Percentiles rank a stretch among this genome's conserved stretches.
phyloP scores from a whole-genome alignment of 306 rosid species.

The Lathyrus aphaca region DNA sequence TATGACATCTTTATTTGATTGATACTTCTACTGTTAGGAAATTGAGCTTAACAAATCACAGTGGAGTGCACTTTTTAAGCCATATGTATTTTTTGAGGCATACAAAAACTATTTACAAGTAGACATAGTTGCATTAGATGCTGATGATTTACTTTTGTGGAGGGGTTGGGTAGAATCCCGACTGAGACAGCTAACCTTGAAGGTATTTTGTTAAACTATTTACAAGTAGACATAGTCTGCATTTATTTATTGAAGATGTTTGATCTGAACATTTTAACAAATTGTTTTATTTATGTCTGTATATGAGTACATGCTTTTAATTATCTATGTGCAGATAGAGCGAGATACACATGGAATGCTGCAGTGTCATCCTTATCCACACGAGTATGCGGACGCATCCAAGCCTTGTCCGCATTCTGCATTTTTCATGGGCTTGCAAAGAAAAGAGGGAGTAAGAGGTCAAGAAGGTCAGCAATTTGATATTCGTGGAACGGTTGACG shows the following conservation, averaged over 20 bases:
- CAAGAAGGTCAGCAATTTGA: slow-evolving; percentile 97
- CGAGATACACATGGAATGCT: slow-evolving; percentile 90
- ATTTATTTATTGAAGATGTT: slow-evolving; percentile 22
- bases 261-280: slow-evolving; percentile 21
- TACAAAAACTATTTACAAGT: slow-evolving; percentile 96
- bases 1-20: slow-evolving; percentile 33
- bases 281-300: not conserved
- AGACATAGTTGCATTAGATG: slow-evolving; percentile 78
- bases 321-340: slow-evolving; percentile 74
- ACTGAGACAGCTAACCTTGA: slow-evolving; percentile 64
- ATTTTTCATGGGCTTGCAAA: slow-evolving; percentile 97
- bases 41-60: slow-evolving; percentile 82
- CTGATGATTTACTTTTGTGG: slow-evolving; percentile 69
- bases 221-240: slow-evolving; percentile 11
- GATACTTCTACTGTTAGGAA: slow-evolving; percentile 58
- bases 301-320: slow-evolving; percentile 27
- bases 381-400: slow-evolving; percentile 72
- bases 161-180: slow-evolving; percentile 72
- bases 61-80: slow-evolving; percentile 89
- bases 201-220: slow-evolving; percentile 55
- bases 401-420: slow-evolving; percentile 87
- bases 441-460: slow-evolving; percentile 95
- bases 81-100: slow-evolving; percentile 80
- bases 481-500: slow-evolving; percentile 96
- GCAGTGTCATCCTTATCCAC: slow-evolving; percentile 97